Evolutionary conservation across 2,329 filamentous ascomycete species (phyloP).

Genomic region (Aspergillus awamori): DNA sequence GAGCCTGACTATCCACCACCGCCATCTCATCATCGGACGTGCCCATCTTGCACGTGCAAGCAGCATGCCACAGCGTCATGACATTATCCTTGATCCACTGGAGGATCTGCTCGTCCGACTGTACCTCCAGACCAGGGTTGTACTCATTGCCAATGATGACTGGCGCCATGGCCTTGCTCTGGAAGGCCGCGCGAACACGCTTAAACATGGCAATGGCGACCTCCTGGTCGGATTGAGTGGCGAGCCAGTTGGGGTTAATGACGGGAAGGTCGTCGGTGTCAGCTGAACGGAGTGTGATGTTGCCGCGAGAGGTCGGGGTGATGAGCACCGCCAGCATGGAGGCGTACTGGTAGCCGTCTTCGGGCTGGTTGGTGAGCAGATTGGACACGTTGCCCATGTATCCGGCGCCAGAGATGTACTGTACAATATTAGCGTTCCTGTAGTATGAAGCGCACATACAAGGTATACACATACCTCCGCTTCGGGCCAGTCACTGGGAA

Average conservation of each 20-base stretch:
- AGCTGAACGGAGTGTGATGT: conserved; percentile 45
- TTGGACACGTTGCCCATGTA: conserved; percentile 22
- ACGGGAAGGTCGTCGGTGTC: conserved; percentile 40
- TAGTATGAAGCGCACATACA: background rate
- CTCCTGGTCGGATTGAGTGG: conserved; percentile 44
- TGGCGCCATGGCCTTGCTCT: conserved; percentile 25
- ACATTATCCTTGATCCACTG: conserved; percentile 28
- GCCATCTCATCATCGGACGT: conserved; percentile 30
- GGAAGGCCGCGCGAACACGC: conserved; percentile 43
- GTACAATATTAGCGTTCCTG: background rate
- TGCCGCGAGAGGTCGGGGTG: conserved; percentile 50
- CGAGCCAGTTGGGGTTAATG: conserved; percentile 52
- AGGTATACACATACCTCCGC: conserved; percentile 27
- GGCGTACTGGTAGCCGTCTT: conserved; percentile 37
- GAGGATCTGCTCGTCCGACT: conserved; percentile 47
- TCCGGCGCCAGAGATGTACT: conserved; percentile 29
- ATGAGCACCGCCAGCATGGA: conserved; percentile 39
- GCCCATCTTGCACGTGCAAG: conserved; percentile 44
- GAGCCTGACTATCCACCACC: conserved; percentile 36
- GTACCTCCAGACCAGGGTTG: conserved; percentile 39
- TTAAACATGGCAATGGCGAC: conserved; percentile 48
- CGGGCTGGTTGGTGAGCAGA: conserved; percentile 12
- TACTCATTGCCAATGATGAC: conserved; percentile 38
- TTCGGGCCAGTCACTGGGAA: conserved; percentile 42
- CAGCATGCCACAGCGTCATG: conserved; percentile 38